A percentile compares a stretch with the other conserved stretches of the same genome.
Evolutionary conservation across 805 yeast genomes (phyloP).

Genomic region (Kuraishia hungarica): DNA sequence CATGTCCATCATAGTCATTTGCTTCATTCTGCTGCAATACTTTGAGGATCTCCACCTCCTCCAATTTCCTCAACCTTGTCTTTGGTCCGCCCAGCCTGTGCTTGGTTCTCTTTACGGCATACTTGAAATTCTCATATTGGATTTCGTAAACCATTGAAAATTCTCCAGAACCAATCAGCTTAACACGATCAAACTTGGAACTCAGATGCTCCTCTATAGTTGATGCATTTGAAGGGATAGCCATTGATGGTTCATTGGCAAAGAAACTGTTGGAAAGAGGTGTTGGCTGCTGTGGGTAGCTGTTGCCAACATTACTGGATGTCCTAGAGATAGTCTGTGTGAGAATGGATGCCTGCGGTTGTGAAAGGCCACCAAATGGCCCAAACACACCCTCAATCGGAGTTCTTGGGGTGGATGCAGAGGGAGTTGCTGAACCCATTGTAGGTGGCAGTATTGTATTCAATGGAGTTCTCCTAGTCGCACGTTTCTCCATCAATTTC

Average conservation of each 20-base stretch:
- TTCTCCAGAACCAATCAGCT: conserved; percentile 75
- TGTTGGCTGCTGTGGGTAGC: background rate
- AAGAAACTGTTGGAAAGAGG: background rate
- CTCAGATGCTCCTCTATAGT: conserved; percentile 32
- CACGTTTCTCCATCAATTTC: background rate
- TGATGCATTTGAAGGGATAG: conserved; percentile 3
- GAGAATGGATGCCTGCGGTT: background rate
- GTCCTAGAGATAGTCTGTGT: background rate
- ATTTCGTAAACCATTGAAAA: conserved; percentile 86
- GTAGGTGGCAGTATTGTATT: background rate
- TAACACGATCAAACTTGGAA: conserved; percentile 56
- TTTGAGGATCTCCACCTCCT: conserved; percentile 70
- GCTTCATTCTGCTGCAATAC: conserved; percentile 28
- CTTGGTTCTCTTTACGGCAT: conserved; percentile 85
- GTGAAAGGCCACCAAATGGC: background rate
- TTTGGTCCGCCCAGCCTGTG: conserved; percentile 49
- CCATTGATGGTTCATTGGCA: conserved; percentile 5
- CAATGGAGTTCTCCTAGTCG: background rate
- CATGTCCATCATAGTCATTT: conserved; percentile 53
- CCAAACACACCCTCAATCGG: conserved; percentile 17
- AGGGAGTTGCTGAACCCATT: background rate
- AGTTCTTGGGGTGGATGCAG: conserved; percentile 16
- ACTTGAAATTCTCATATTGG: conserved; percentile 53
- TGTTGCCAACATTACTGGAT: background rate
- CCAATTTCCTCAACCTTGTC: conserved; percentile 52